phyloP scores from a whole-genome alignment of 2,329 filamentous ascomycete species.

The Colletotrichum camelliae region DNA sequence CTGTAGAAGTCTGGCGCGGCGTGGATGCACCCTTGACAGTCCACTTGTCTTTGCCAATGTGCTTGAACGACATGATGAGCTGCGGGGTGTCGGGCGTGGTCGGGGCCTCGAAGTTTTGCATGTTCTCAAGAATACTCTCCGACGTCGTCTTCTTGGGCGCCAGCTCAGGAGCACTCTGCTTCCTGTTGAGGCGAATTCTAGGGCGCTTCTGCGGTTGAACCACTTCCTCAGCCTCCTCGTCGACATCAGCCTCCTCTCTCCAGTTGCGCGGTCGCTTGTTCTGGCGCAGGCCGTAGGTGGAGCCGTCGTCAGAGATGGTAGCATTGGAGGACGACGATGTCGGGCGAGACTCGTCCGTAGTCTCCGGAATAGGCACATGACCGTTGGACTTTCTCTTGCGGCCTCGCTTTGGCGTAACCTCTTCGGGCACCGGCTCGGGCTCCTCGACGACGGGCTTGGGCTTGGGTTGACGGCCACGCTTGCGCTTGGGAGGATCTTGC shows the following conservation, averaged over 20 bases:
- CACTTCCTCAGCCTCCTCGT: conserved; percentile 38
- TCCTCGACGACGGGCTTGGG: not conserved
- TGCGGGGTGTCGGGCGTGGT: not conserved
- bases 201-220: conserved; percentile 38
- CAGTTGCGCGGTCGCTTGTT: conserved; percentile 59
- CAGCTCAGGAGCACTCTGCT: conserved; percentile 6
- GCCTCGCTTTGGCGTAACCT: conserved; percentile 13
- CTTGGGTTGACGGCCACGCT: conserved; percentile 22
- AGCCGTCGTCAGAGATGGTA: conserved; percentile 34
- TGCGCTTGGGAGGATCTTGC: conserved; percentile 15
- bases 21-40: not conserved
- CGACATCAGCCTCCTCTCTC: conserved; percentile 52
- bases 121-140: conserved; percentile 9
- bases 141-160: not conserved
- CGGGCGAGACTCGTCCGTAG: conserved; percentile 54
- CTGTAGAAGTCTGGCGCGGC: conserved; percentile 19
- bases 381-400: conserved; percentile 21
- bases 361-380: not conserved
- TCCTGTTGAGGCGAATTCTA: conserved; percentile 21
- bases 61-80: conserved; percentile 14
- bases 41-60: conserved; percentile 15
- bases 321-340: conserved; percentile 59
- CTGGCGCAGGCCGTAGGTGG: conserved; percentile 19
- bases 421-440: not conserved
- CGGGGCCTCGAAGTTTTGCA: not conserved